Evolutionary conservation across 768 basidiomycete species (phyloP), one percentile per base, ranked within the genome.

Genomic region (Hydnomerulius pinastri): DNA sequence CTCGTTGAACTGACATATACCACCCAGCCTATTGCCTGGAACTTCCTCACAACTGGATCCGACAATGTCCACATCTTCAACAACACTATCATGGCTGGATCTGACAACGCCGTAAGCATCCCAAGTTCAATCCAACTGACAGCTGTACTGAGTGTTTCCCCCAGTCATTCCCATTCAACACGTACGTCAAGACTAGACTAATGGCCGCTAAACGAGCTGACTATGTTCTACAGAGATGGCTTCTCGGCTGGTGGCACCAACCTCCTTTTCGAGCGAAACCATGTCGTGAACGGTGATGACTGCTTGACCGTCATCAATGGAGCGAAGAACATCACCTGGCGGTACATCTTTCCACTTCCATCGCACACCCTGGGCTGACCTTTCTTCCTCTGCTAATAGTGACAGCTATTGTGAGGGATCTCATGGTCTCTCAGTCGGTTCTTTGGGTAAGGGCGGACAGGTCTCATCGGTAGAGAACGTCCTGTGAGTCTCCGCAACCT

Each of bases 271-370:
- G n/a, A n/a, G n/a, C 2, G 43, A 48, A 84, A 83, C 48, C 61
- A 75, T 51, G 68, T 86, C 33, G 69, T 74, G 42, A 85, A 83
- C 46, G 83, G 82, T 4, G 83, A 85, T 48, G 83, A 85, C 59
- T 85, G 83, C 43, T 58, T 85, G 18, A 79, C 83, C 3, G 79
- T 84, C 36, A 76, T 77, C 1, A 81, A 66, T 56, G 81, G 81
- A 13, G 78, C 80, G 2, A 77, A 74, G 51, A 78, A 81, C 49
- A 79, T 84, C 36, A 70, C 72, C 48, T 83, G 77, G 67, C 66
- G 72, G 75, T 74, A 21, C 13, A 59, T 50, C 10, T 11, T 45
- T n/a, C n/a, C 36, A 13, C 43, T 32, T 10, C 4, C 30, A 8
- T 30, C 28, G n/a, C 42, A 9, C 8, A n/a, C n/a, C n/a, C n/a